Conservation (phyloP, 2,329 filamentous ascomycete genomes). For the Leptographium galeiforme region DNA sequence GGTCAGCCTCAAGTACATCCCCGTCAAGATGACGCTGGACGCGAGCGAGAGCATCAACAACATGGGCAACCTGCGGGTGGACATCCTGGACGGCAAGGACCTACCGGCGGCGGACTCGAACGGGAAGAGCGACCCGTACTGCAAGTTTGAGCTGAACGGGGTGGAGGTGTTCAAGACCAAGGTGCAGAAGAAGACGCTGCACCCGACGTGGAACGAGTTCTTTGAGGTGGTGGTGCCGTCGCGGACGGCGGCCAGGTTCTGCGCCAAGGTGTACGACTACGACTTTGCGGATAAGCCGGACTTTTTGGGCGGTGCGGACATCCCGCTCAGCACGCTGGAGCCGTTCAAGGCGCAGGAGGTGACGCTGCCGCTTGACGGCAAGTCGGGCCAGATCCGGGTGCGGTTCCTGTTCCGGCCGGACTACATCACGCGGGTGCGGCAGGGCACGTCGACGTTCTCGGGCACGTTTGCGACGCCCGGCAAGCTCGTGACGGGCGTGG, state of each 20-base stretch:
- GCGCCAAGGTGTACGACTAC: conserved; percentile 80
- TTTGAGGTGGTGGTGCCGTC: conserved; percentile 78
- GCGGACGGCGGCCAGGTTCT: conserved; percentile 72
- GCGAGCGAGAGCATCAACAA: conserved; percentile 98
- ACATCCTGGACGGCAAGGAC: conserved; percentile 73
- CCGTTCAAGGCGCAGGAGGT: conserved; percentile 74
- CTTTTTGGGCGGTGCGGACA: conserved; percentile 62
- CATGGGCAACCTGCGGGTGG: conserved; percentile 89
- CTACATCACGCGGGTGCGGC: conserved; percentile 74
- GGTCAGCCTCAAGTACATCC: conserved; percentile 88
- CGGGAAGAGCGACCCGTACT: conserved; percentile 93
- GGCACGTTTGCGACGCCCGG: conserved; percentile 79
- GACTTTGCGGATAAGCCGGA: conserved; percentile 95
- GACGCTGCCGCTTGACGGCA: conserved; percentile 66
- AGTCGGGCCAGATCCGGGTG: conserved; percentile 71
- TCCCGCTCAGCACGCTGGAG: conserved; percentile 68
- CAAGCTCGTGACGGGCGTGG: conserved; percentile 70
- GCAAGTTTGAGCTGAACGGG: conserved; percentile 83
- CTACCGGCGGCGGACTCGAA: conserved; percentile 93
- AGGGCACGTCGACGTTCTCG: conserved; percentile 86
- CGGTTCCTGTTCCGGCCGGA: conserved; percentile 85
- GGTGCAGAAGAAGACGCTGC: conserved; percentile 88
- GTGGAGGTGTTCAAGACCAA: conserved; percentile 92
- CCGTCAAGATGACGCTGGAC: conserved; percentile 85
- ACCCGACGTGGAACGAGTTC: conserved; percentile 90